These are phyloP conservation scores for Moelleriella libera DNA, from an alignment of 2,329 filamentous ascomycete genomes.

Conservation along the genomic window DNA sequence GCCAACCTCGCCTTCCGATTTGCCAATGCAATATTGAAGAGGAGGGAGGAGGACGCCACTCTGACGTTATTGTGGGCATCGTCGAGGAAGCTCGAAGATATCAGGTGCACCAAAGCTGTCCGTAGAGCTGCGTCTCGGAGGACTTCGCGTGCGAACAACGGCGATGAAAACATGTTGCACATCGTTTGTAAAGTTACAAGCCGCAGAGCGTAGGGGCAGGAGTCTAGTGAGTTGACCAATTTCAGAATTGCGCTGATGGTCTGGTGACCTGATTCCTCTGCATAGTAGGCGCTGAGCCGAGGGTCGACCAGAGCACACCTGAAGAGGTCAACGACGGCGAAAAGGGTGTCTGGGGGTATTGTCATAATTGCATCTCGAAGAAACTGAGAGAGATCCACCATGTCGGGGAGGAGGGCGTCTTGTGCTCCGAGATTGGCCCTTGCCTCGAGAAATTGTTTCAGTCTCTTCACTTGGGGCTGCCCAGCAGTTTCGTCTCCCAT, in stretches of 20 bases:
- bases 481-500: constrained; percentile 47
- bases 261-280: constrained; percentile 53
- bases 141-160: constrained; percentile 54
- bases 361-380: constrained; percentile 38
- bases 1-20: constrained; percentile 53
- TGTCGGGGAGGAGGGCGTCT: constrained; percentile 56
- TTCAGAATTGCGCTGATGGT: constrained; percentile 50
- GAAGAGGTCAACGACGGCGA: constrained; percentile 75
- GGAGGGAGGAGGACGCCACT: constrained; percentile 67
- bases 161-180: constrained; percentile 72
- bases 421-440: constrained; percentile 43
- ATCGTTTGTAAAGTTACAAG: constrained; percentile 71
- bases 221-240: constrained; percentile 38
- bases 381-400: constrained; percentile 49
- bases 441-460: constrained; percentile 58
- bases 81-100: constrained; percentile 69
- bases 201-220: constrained; percentile 66
- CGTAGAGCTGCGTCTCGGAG: constrained; percentile 37
- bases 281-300: constrained; percentile 68
- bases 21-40: constrained; percentile 66
- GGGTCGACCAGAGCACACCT: constrained; percentile 64
- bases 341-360: constrained; percentile 52
- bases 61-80: constrained; percentile 59
- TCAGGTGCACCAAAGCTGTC: constrained; percentile 47
- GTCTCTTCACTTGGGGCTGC: constrained; percentile 42